Evolutionary conservation across 495 filamentous ascomycete species (phyloP).

Genomic region (Talaromyces borbonicus): DNA sequence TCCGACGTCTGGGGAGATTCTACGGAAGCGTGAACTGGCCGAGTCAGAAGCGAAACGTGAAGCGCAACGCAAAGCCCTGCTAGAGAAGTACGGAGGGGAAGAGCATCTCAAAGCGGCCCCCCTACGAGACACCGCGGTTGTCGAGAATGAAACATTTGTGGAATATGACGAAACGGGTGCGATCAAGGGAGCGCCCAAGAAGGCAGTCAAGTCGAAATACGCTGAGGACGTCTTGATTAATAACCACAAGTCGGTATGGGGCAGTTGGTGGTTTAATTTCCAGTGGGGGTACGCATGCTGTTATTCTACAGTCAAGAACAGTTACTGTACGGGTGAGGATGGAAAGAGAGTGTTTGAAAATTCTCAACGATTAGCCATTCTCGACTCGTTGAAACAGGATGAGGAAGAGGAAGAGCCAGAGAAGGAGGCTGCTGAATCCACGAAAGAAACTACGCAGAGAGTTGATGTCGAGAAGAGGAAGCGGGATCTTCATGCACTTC

Average conservation of each 20-base stretch:
- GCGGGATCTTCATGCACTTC: conserved; percentile 63
- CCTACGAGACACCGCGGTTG: conserved; percentile 55
- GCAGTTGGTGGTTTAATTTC: conserved; percentile 94
- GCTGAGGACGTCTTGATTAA: conserved; percentile 76
- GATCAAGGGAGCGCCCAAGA: conserved; percentile 79
- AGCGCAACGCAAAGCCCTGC: conserved; percentile 57
- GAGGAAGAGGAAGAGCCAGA: conserved; percentile 13
- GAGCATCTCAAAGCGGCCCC: conserved; percentile 53
- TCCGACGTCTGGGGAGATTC: conserved; percentile 80
- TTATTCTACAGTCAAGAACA: conserved; percentile 86
- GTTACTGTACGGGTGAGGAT: conserved; percentile 89
- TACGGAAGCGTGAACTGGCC: conserved; percentile 65
- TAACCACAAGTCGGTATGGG: conserved; percentile 91
- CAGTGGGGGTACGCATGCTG: conserved; percentile 98
- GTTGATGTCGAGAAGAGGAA: conserved; percentile 46
- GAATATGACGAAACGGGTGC: conserved; percentile 87
- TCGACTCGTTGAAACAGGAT: conserved; percentile 15
- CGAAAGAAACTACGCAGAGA: conserved; percentile 20
- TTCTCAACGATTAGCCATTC: conserved; percentile 46
- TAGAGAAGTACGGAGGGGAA: conserved; percentile 78
- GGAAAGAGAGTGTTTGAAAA: conserved; percentile 66
- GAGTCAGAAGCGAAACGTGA: conserved; percentile 59
- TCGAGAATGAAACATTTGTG: conserved; percentile 78
- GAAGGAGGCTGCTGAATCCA: conserved; percentile 13
- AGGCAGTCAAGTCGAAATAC: conserved; percentile 75